Evolutionary conservation across 2,329 filamentous ascomycete species (phyloP), one percentile per base, ranked within the genome.

Genomic region (Thelonectria discophora): DNA sequence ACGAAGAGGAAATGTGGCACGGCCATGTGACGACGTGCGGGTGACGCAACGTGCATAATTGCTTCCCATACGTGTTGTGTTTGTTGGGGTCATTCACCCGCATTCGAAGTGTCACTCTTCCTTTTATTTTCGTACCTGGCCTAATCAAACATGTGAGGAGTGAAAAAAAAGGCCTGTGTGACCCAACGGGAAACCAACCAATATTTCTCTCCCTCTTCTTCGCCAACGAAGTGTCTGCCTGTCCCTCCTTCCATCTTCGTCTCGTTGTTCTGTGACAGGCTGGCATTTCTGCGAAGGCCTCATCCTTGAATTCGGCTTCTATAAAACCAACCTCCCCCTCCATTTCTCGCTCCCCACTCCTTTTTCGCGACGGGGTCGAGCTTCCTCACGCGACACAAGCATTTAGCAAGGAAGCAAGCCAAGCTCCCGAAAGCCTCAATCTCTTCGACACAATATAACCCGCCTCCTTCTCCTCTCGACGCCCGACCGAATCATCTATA

Each of bases 81-180:
- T 24, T 50, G n/a, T n/a, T 50, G 40, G 32, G 55, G 55, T 58
- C 55, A 58, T 49, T 59, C 9, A 39, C 39, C 27, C 24, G 15
- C 30, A n/a, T 48, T 24, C 12, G 11, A 27, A 24, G 7, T 24
- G 24, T 24, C 24, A 24, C 24, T 24, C 24, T 24, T 5, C 32
- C 3, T 34, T 11, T 8, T 34, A n/a, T 3, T 34, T 34, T 34
- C 32, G 32, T 34, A 13, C 32, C 32, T 34, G 32, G 32, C 32
- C 32, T 13, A 34, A 24, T 24, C 24, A 24, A 24, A 34, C 32
- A 34, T 34, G 32, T 13, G 32, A 34, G 10, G 32, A 9, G 32
- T n/a, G n/a, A n/a, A 24, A 24, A 24, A 30, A 30, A 15, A 13
- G 49, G 17, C 21, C 18, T 34, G 55, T 57, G 55, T 57, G 47